Evolutionary conservation across 2,329 filamentous ascomycete genomes (phyloP).

Genomic region (Penicillium palitans): DNA sequence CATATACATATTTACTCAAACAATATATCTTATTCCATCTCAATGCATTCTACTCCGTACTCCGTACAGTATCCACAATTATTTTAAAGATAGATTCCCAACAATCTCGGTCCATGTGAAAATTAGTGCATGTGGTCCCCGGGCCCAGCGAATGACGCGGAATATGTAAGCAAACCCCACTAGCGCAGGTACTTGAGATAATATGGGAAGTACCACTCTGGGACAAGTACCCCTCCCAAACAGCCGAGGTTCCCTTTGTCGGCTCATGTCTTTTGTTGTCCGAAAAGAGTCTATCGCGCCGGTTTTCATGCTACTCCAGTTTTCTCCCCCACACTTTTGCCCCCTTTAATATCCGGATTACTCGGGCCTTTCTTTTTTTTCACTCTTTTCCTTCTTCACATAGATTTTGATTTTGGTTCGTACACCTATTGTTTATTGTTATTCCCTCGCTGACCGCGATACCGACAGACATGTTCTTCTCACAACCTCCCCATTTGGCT

Average conservation of each 20-base stretch:
- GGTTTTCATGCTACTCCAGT: constrained; percentile 19
- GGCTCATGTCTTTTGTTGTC: constrained; percentile 11
- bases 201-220: neutral
- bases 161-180: constrained; percentile 4
- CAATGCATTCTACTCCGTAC: no score
- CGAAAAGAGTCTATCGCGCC: constrained; percentile 21
- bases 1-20: neutral
- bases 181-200: constrained; percentile 13
- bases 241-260: constrained; percentile 21
- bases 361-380: constrained; percentile 44
- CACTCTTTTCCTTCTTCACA: neutral
- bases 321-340: constrained; percentile 14
- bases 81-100: neutral
- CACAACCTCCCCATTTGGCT: constrained; percentile 36
- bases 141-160: constrained; percentile 10
- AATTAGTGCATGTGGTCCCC: constrained; percentile 16
- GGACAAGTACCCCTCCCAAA: constrained; percentile 13
- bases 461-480: constrained; percentile 38
- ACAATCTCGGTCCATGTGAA: constrained; percentile 19
- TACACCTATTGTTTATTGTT: neutral
- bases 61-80: neutral
- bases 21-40: no score
- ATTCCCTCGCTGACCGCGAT: neutral
- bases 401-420: neutral
- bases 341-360: constrained; percentile 11